Conservation (phyloP, 441 rosid genomes). For the Mallotus repandus region DNA sequence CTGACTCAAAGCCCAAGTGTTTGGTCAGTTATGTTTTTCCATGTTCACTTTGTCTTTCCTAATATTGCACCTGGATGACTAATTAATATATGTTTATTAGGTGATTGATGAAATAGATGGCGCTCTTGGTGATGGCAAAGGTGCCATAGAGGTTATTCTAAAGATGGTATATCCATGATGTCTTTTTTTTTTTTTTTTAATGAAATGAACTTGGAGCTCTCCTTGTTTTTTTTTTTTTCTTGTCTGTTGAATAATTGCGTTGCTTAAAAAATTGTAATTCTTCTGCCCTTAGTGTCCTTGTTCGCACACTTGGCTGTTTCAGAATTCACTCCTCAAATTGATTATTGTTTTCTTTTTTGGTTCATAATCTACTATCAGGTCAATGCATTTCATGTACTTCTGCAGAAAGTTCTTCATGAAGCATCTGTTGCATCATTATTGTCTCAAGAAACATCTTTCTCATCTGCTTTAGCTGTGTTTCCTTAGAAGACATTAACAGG, state of each 20-base stretch:
- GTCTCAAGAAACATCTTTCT: not conserved
- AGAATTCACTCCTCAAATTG: not conserved
- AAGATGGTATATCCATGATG: conserved; percentile 66
- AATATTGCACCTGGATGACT: conserved; percentile 8
- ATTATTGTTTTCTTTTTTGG: not conserved
- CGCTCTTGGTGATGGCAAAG: conserved; percentile 96
- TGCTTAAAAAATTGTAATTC: not conserved
- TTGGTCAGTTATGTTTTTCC: conserved; percentile 53
- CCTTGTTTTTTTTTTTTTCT: not conserved
- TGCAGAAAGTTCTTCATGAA: not conserved
- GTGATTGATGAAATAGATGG: conserved; percentile 99
- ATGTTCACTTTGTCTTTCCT: conserved; percentile 16
- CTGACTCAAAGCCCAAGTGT: conserved; percentile 92
- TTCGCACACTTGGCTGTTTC: not conserved
- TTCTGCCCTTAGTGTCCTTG: not conserved
- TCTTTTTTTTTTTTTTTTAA: conserved; percentile 14
- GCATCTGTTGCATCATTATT: conserved; percentile 1
- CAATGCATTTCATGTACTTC: conserved; percentile 2
- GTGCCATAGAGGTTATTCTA: conserved; percentile 90
- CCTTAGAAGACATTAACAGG: not conserved
- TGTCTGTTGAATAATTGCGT: not conserved
- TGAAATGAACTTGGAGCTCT: conserved; percentile 14
- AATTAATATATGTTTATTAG: conserved; percentile 41
- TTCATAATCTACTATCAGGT: not conserved
- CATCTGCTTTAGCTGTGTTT: conserved; percentile 5